Evolutionary conservation across 2,329 filamentous ascomycete species (phyloP).

Genomic region (Myrmaecium sp.): DNA sequence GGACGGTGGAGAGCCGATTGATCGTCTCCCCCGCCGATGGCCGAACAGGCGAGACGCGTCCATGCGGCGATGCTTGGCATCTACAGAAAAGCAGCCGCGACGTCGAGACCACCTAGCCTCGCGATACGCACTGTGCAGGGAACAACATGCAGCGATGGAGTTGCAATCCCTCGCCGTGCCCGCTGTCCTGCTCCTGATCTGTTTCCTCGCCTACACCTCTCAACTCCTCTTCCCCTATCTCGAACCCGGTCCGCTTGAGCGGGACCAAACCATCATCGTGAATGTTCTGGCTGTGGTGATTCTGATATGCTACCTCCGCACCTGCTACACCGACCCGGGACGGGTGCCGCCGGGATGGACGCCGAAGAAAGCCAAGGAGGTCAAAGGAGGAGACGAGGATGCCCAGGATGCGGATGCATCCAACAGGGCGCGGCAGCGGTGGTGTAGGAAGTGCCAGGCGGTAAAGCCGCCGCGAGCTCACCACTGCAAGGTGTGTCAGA

Average conservation of each 20-base stretch:
- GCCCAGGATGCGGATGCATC: conserved; percentile 13
- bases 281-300: conserved; percentile 48
- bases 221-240: conserved; percentile 49
- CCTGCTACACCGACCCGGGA: conserved; percentile 43
- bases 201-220: conserved; percentile 54
- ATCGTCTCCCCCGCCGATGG: not conserved
- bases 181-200: conserved; percentile 46
- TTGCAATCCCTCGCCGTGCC: conserved; percentile 42
- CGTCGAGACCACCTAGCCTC: too few species aligned
- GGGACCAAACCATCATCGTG: conserved; percentile 42
- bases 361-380: conserved; percentile 11
- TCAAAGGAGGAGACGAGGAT: conserved; percentile 7
- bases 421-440: conserved; percentile 26
- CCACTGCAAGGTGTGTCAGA: conserved; percentile 61
- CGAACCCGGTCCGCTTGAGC: conserved; percentile 41
- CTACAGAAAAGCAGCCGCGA: not conserved
- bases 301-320: conserved; percentile 51
- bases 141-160: conserved; percentile 2
- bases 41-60: not conserved
- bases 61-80: not conserved
- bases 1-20: too few species aligned
- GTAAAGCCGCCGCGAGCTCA: conserved; percentile 64
- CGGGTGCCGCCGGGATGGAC: conserved; percentile 30
- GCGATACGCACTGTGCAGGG: too few species aligned
- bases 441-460: conserved; percentile 61